Conservation (phyloP, 2,329 filamentous ascomycete genomes). For the Arthrinium phaeospermum region DNA sequence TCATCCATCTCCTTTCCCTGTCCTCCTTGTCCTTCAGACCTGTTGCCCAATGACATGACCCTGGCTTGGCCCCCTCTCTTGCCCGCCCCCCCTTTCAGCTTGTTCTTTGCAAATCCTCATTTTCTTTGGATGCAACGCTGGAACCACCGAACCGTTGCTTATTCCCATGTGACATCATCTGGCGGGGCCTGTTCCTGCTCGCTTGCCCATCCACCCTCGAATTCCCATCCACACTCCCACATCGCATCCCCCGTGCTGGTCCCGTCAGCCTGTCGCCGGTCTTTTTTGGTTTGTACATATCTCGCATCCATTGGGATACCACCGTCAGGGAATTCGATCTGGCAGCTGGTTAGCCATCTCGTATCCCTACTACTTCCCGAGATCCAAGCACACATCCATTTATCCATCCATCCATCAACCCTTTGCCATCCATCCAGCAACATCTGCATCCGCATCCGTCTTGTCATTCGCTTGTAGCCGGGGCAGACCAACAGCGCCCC, state of each 20-base stretch:
- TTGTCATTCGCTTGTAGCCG: background rate
- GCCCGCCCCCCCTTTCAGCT: background rate
- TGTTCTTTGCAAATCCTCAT: constrained; percentile 13
- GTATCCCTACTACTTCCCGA: background rate
- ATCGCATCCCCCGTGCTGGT: background rate
- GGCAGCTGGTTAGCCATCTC: constrained; percentile 4
- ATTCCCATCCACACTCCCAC: background rate
- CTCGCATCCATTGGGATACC: background rate
- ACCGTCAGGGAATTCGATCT: background rate
- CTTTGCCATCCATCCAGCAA: background rate
- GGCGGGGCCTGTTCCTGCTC: background rate
- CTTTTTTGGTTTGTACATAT: background rate
- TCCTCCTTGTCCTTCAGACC: background rate
- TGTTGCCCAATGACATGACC: background rate
- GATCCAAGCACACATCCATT: background rate
- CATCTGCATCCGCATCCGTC: background rate
- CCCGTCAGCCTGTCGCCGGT: background rate
- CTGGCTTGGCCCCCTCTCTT: background rate
- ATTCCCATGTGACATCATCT: constrained; percentile 12
- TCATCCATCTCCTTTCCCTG: background rate
- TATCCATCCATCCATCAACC: background rate
- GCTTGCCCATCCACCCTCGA: background rate
- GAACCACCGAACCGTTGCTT: constrained; percentile 14
- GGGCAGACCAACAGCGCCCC: background rate
- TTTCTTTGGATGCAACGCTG: constrained; percentile 15